phyloP scores from a whole-genome alignment of 176 grass and related monocot genomes.

The Zoysia pacifica region DNA sequence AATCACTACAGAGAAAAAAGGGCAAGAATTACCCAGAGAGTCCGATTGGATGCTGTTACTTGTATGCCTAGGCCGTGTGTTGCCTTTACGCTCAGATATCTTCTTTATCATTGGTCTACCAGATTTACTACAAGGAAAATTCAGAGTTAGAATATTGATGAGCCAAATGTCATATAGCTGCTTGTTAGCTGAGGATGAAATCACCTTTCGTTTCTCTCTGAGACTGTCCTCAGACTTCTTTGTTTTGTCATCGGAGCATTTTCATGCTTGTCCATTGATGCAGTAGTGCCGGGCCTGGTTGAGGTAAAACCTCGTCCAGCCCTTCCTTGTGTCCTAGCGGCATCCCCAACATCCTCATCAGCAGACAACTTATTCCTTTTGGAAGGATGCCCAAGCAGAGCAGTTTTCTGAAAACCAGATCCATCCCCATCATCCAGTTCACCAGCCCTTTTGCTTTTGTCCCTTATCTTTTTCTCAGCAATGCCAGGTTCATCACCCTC shows the following conservation, averaged over 20 bases:
- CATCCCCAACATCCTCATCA: slow-evolving; percentile 72
- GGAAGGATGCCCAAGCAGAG: slow-evolving; percentile 66
- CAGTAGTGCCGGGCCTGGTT: slow-evolving; percentile 54
- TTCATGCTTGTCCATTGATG: slow-evolving; percentile 73
- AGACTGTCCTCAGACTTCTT: slow-evolving; percentile 70
- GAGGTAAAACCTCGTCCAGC: slow-evolving; percentile 59
- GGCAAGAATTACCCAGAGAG: slow-evolving; percentile 50
- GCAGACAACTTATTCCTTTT: slow-evolving; percentile 75
- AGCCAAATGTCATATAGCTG: slow-evolving; percentile 18
- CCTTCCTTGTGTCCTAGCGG: slow-evolving; percentile 62
- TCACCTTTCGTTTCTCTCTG: slow-evolving; percentile 83
- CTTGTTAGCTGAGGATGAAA: slow-evolving; percentile 31
- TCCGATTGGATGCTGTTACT: slow-evolving; percentile 54
- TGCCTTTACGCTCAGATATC: slow-evolving; percentile 74
- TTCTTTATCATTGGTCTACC: slow-evolving; percentile 75
- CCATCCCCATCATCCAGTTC: slow-evolving; percentile 64
- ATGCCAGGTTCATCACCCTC: slow-evolving; percentile 63
- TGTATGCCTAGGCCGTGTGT: slow-evolving; percentile 56
- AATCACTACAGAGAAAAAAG: slow-evolving; percentile 3
- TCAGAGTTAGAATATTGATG: slow-evolving; percentile 32
- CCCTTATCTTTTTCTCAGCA: slow-evolving; percentile 74
- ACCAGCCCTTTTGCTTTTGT: slow-evolving; percentile 67
- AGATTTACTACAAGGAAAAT: slow-evolving; percentile 69
- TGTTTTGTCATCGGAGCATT: slow-evolving; percentile 70
- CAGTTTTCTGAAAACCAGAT: slow-evolving; percentile 67